Evolutionary conservation across 371 early-diverging fungal species (phyloP), one percentile per base, ranked within the genome.

Genomic region (Actinomortierella wolfii): DNA sequence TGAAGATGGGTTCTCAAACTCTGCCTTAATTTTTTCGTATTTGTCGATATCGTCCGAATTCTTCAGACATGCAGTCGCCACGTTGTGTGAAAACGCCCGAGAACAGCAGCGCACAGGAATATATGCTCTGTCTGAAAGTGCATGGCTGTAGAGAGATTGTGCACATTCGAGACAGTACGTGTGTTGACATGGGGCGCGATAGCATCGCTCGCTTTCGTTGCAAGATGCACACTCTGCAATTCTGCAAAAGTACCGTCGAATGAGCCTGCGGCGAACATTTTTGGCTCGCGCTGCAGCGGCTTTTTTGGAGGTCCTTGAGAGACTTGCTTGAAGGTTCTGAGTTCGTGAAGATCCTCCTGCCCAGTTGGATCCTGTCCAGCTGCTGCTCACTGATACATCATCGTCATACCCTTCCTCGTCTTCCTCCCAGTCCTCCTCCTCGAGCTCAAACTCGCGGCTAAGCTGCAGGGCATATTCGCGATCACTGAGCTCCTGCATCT

Each of bases 71-170:
- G 29, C 67, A n/a, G 23, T 14, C 1, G 6, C 61, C 1, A 67
- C 9, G 0, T 44, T 54, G 17, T n/a, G 1, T 0, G 45, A 29
- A 24, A 67, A 67, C 18, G 56, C 25, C 18, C 11, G 25, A 45
- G 29, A 51, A 39, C 53, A 53, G 54, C 61, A 67, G 1, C 67
- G 67, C 49, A 67, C 67, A 28, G 61, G 67, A 9, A 67, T 61
- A 39, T 57, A 54, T 3, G 46, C 8, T 42, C 57, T 56, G 29
- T 67, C 43, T 21, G 25, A 25, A 20, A 67, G 45, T 18, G 67
- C 61, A n/a, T 49, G 50, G 7, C 26, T 14, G 47, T 44, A 67
- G 0, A 61, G 54, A 6, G 67, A 57, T 13, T 24, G 50, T 42
- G 67, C 48, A 25, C 67, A 67, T 2, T 34, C 61, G 9, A 48